Evolutionary conservation across 1,139 yeast genomes (phyloP).

Genomic region (Taphrina deformans): DNA sequence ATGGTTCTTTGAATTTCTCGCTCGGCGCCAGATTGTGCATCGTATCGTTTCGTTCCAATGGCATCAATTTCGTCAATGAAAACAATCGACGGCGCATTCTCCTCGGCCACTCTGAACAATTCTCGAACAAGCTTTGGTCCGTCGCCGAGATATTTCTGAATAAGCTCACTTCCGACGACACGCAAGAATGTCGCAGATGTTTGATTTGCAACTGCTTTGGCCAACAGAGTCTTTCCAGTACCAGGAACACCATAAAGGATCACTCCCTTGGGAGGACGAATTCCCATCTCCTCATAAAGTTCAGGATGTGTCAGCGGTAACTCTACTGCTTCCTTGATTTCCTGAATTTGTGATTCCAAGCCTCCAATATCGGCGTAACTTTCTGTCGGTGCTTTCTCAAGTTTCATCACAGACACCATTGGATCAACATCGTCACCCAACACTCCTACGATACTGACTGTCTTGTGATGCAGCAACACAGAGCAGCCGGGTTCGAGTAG

Average conservation of each 20-base stretch:
- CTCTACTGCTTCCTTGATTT: constrained; percentile 96
- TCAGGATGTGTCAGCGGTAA: constrained; percentile 97
- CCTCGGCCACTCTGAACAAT: constrained; percentile 94
- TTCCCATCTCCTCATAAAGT: constrained; percentile 98
- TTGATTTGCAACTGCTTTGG: constrained; percentile 98
- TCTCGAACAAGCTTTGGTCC: constrained; percentile 96
- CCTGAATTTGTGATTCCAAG: constrained; percentile 91
- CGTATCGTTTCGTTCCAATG: constrained; percentile 95
- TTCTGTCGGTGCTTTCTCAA: constrained; percentile 96
- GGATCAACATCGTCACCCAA: constrained; percentile 97
- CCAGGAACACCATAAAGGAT: constrained; percentile 99
- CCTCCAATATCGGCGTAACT: constrained; percentile 98
- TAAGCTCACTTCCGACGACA: constrained; percentile 94
- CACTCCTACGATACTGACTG: constrained; percentile 92
- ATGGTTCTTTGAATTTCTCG: constrained; percentile 97
- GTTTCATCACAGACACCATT: constrained; percentile 95
- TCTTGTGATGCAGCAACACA: constrained; percentile 89
- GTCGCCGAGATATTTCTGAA: constrained; percentile 96
- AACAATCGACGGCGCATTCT: constrained; percentile 95
- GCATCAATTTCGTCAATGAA: constrained; percentile 99
- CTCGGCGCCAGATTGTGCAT: constrained; percentile 95
- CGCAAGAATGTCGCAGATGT: constrained; percentile 95
- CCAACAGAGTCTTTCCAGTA: constrained; percentile 94
- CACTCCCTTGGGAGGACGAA: constrained; percentile 99
- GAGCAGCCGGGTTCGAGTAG: constrained; percentile 97